Evolutionary conservation across 176 grass and related monocot species (phyloP).

Genomic region (Zoysia pacifica): DNA sequence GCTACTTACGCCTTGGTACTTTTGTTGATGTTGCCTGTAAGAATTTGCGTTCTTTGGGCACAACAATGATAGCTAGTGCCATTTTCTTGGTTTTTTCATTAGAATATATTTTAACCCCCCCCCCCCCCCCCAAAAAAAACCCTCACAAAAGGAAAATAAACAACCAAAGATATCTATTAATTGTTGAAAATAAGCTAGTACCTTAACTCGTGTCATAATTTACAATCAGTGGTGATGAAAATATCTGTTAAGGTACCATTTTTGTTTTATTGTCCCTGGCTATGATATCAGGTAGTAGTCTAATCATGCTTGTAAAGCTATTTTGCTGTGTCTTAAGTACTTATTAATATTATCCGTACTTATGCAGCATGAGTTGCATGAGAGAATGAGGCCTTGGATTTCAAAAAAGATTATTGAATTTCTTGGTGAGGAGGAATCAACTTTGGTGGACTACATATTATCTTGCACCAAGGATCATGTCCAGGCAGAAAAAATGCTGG

Average conservation of each 20-base stretch:
- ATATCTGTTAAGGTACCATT: neutral
- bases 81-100: too few relatives aligned
- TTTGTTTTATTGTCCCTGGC: neutral
- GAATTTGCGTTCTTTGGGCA: neutral
- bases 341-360: slow-evolving; percentile 20
- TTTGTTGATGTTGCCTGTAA: neutral
- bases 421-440: slow-evolving; percentile 95
- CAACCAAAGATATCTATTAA: neutral
- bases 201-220: too few relatives aligned
- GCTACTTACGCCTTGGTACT: slow-evolving; percentile 4
- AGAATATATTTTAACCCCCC: slow-evolving; percentile 4
- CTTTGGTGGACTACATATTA: slow-evolving; percentile 96
- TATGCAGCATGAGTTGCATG: slow-evolving; percentile 80
- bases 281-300: too few relatives aligned
- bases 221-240: neutral
- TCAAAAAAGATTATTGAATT: slow-evolving; percentile 98
- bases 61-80: neutral
- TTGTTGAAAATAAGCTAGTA: neutral
- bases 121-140: too few relatives aligned
- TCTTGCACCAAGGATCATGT: slow-evolving; percentile 96
- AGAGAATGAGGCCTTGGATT: slow-evolving; percentile 98
- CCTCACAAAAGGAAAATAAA: too few relatives aligned
- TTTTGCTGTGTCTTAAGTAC: slow-evolving; percentile 24
- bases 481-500: slow-evolving; percentile 84
- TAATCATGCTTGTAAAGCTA: neutral